phyloP scores from a whole-genome alignment of 2,329 filamentous ascomycete genomes.

The Cucurbitaria berberidis region DNA sequence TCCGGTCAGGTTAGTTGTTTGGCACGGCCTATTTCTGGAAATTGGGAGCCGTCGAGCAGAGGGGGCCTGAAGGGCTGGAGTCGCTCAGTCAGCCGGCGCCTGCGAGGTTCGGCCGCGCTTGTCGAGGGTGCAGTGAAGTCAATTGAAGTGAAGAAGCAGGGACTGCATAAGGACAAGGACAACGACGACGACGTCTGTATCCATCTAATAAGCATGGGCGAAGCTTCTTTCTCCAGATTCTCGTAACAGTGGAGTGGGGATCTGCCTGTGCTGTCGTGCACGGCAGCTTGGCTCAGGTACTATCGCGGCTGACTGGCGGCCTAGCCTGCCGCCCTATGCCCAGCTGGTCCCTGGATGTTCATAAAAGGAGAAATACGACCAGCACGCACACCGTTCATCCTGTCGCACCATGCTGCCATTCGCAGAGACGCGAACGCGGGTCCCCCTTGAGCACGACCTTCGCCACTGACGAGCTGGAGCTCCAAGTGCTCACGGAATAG shows the following conservation, averaged over 20 bases:
- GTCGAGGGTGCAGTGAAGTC: too few species aligned
- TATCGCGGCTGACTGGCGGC: not conserved
- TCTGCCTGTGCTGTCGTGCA: constrained; percentile 6
- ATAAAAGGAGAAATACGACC: not conserved
- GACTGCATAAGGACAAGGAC: too few species aligned
- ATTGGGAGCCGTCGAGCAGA: constrained; percentile 2
- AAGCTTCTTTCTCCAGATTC: constrained; percentile 18
- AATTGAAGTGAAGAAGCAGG: not conserved
- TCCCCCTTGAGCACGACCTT: constrained; percentile 6
- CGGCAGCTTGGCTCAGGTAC: constrained; percentile 4
- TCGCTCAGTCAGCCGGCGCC: not conserved
- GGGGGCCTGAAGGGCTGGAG: constrained; percentile 3
- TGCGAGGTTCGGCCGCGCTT: too few species aligned
- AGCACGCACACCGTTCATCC: not conserved
- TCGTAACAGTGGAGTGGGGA: constrained; percentile 12
- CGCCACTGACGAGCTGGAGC: constrained; percentile 1
- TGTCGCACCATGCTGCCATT: constrained; percentile 2
- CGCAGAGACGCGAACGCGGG: not conserved
- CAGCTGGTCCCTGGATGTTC: not conserved
- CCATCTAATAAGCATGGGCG: too few species aligned
- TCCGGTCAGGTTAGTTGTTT: not conserved
- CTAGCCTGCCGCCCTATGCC: not conserved
- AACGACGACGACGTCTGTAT: too few species aligned
- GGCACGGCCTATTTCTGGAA: constrained; percentile 9
- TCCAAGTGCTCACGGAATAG: too few species aligned